phyloP scores from a whole-genome alignment of 345 rosid species.

The Dovyalis caffra region DNA sequence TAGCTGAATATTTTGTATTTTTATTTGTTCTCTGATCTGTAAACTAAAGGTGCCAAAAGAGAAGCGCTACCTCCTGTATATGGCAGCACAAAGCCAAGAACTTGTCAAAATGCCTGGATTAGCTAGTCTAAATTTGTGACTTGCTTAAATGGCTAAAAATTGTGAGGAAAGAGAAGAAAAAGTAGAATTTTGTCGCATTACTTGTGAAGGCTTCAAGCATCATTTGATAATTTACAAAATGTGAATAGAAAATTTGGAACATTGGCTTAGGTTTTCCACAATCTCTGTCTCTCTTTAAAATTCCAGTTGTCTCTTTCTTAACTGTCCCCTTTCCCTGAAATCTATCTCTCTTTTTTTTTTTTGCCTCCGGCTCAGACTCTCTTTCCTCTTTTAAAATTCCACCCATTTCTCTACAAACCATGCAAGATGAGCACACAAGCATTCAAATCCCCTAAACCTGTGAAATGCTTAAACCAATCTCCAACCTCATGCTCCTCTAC shows the following conservation, averaged over 20 bases:
- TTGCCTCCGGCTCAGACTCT: neutral
- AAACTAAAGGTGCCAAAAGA: neutral
- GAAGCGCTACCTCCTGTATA: neutral
- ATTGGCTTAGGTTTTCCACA: neutral
- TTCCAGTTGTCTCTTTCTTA: neutral
- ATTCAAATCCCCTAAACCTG: neutral
- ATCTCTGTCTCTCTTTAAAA: neutral
- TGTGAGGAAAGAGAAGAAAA: neutral
- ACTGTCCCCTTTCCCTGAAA: neutral
- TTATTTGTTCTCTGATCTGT: neutral
- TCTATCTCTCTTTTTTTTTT: neutral
- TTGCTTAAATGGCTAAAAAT: neutral
- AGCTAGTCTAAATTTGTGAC: neutral
- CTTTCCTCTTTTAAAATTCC: neutral
- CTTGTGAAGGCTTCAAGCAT: neutral
- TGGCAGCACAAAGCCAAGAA: neutral
- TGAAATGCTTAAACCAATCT: conserved; percentile 3
- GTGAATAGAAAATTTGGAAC: neutral
- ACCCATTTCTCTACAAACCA: conserved; percentile 4
- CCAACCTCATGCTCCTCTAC: neutral
- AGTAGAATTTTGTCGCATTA: neutral
- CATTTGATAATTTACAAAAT: neutral
- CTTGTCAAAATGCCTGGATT: neutral
- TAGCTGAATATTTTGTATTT: neutral
- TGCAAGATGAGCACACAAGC: conserved; percentile 1